A percentile compares a stretch with the other conserved stretches of the same genome.
Evolutionary conservation across 371 early-diverging fungal species (phyloP).

Genomic region (Zancudomyces culisetae): DNA sequence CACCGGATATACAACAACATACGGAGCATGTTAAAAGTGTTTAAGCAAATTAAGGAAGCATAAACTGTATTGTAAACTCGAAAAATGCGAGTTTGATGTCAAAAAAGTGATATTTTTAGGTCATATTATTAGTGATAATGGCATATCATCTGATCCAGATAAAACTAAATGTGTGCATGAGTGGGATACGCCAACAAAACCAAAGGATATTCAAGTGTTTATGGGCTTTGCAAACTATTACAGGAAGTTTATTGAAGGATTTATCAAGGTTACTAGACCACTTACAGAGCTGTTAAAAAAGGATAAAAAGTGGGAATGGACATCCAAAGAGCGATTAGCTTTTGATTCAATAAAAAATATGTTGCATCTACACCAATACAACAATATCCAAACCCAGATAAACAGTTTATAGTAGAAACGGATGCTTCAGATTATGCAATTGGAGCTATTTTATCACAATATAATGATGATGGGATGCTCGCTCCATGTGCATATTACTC

Average conservation of each 20-base stretch:
- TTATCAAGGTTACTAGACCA: conserved; percentile 20
- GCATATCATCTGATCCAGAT: conserved; percentile 16
- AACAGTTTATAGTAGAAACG: conserved; percentile 21
- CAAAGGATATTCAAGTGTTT: conserved; percentile 26
- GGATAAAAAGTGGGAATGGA: conserved; percentile 20
- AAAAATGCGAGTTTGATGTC: conserved; percentile 27
- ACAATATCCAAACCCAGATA: conserved; percentile 9
- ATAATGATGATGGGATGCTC: neutral
- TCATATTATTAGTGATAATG: conserved; percentile 10
- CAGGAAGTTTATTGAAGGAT: conserved; percentile 26
- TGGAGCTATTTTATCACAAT: conserved; percentile 26
- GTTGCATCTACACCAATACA: conserved; percentile 21
- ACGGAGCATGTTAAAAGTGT: conserved; percentile 9
- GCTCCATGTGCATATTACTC: conserved; percentile 25
- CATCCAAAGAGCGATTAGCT: conserved; percentile 5
- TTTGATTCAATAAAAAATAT: conserved; percentile 23
- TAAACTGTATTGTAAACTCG: conserved; percentile 13
- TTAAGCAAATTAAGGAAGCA: conserved; percentile 13
- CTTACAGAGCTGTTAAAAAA: conserved; percentile 22
- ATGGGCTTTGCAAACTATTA: conserved; percentile 33
- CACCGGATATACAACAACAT: conserved; percentile 11
- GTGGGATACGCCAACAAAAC: conserved; percentile 17
- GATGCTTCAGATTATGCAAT: conserved; percentile 30
- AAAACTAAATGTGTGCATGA: conserved; percentile 21
- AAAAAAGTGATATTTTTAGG: conserved; percentile 27